phyloP scores from a whole-genome alignment of 2,329 filamentous ascomycete species.

The Beauveria sp. region DNA sequence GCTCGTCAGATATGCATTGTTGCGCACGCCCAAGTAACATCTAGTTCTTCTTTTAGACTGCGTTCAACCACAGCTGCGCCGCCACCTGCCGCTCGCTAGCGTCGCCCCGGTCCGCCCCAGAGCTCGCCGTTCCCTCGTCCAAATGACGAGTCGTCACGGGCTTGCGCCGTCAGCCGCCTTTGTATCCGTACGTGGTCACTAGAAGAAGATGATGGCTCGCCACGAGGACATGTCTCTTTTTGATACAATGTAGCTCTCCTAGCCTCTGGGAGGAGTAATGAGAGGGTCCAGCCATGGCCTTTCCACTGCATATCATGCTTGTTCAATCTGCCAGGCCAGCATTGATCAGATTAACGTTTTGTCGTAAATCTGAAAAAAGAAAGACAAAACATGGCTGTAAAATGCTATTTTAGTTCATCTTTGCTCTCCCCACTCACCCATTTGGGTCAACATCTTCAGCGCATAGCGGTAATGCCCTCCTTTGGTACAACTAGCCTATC shows the following conservation, averaged over 20 bases:
- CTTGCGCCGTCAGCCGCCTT: neutral
- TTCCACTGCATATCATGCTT: neutral
- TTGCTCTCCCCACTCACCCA: too few species aligned
- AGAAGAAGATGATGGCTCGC: neutral
- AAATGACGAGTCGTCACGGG: constrained; percentile 2
- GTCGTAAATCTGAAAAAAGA: too few species aligned
- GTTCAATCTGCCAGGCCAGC: too few species aligned
- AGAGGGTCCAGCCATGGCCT: too few species aligned
- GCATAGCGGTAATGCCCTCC: neutral
- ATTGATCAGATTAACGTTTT: too few species aligned
- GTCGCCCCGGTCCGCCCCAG: neutral
- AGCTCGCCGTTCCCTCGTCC: neutral
- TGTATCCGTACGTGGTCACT: neutral
- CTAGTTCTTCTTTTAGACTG: neutral
- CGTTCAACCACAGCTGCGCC: neutral
- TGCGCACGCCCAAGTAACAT: neutral
- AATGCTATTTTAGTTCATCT: too few species aligned
- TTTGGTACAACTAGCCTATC: neutral
- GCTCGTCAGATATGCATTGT: neutral
- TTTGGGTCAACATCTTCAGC: neutral
- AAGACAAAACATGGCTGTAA: too few species aligned
- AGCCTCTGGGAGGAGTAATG: too few species aligned
- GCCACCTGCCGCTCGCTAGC: neutral
- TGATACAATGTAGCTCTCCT: too few species aligned
- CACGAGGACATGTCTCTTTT: neutral